These are phyloP conservation scores for Bipolaris bicolor DNA, from an alignment of 2,329 filamentous ascomycete species.

Conservation along the genomic window DNA sequence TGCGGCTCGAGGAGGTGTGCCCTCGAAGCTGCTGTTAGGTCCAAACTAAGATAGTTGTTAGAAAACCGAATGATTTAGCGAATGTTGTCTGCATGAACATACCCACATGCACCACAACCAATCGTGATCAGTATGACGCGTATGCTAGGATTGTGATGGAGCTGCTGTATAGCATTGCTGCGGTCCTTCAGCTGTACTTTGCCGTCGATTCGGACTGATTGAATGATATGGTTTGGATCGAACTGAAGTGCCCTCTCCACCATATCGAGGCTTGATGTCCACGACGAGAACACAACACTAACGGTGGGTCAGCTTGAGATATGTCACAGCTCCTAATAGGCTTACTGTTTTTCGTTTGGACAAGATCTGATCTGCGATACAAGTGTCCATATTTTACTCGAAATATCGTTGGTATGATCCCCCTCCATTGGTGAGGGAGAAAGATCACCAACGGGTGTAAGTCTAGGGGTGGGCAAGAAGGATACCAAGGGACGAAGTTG, in stretches of 20 bases:
- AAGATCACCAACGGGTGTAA: background rate
- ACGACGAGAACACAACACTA: slow-evolving; percentile 61
- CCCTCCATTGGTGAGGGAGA: background rate
- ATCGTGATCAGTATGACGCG: slow-evolving; percentile 57
- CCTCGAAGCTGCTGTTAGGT: slow-evolving; percentile 56
- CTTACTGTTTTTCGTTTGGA: background rate
- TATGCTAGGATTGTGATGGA: slow-evolving; percentile 39
- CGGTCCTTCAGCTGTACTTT: background rate
- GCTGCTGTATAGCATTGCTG: background rate
- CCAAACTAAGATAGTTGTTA: slow-evolving; percentile 21
- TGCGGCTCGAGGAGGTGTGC: slow-evolving; percentile 61
- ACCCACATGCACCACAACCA: slow-evolving; percentile 61
- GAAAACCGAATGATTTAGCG: background rate
- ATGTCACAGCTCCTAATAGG: background rate
- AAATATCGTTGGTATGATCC: background rate
- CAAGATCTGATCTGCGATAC: background rate
- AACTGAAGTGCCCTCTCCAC: slow-evolving; percentile 39
- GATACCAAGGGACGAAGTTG: background rate
- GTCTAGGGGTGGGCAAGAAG: background rate
- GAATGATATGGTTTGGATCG: background rate
- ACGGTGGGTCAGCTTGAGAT: background rate
- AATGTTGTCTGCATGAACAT: slow-evolving; percentile 18
- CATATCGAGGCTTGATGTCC: slow-evolving; percentile 58
- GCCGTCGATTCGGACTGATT: background rate
- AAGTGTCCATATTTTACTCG: slow-evolving; percentile 1